A percentile compares a stretch with the other conserved stretches of the same genome.
Conservation (phyloP, 2,329 filamentous ascomycete species). For the Sclerotinia nivalis region DNA sequence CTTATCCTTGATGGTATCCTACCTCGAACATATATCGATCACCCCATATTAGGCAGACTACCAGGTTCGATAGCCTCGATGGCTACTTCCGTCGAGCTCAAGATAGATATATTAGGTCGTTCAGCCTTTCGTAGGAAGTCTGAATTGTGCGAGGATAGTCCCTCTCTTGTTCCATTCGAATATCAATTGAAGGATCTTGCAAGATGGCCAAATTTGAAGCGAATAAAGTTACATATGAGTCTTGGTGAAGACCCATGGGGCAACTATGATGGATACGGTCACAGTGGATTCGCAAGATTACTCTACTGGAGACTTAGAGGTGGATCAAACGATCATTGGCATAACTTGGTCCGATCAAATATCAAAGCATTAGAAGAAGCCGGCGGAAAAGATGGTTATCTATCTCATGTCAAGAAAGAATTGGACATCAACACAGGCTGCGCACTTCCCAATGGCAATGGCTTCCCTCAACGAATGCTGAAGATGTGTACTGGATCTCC, state of each 20-base stretch:
- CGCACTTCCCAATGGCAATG: conserved; percentile 20
- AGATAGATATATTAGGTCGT: conserved; percentile 19
- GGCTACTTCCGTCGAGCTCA: conserved; percentile 19
- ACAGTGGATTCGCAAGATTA: conserved; percentile 21
- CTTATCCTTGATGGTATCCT: conserved; percentile 20
- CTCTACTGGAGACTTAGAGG: conserved; percentile 19
- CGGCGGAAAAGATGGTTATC: conserved; percentile 13
- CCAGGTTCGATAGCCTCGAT: conserved; percentile 12
- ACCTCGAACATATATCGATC: conserved; percentile 13
- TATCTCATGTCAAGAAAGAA: conserved; percentile 21
- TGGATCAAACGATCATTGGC: conserved; percentile 20
- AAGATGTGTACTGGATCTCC: conserved; percentile 17
- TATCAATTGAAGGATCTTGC: conserved; percentile 21
- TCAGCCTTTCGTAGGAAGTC: conserved; percentile 18
- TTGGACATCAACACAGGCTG: conserved; percentile 21
- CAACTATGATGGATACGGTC: conserved; percentile 20
- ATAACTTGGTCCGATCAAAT: conserved; percentile 18
- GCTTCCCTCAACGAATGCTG: conserved; percentile 21
- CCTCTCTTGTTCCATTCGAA: conserved; percentile 20
- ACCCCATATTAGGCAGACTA: conserved; percentile 17
- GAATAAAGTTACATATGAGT: conserved; percentile 20
- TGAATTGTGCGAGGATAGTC: conserved; percentile 7
- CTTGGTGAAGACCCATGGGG: conserved; percentile 21
- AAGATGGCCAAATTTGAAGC: conserved; percentile 22
- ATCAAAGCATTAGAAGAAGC: conserved; percentile 13